Conservation (phyloP, 129 eudicot genomes). For the Smallanthus sonchifolius region DNA sequence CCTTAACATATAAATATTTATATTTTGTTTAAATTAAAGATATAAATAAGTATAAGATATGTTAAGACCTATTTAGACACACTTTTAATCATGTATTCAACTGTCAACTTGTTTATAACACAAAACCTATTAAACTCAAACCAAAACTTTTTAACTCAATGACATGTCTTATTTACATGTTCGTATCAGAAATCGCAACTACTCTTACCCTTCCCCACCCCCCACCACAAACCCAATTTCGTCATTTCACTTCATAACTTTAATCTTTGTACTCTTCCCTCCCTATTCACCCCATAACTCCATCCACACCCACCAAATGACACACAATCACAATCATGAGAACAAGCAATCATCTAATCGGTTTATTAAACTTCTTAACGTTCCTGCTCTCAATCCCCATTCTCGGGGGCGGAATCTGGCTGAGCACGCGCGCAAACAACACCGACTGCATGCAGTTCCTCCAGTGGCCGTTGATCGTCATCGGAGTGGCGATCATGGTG, state of each 20-base stretch:
- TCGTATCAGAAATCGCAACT: too few species aligned
- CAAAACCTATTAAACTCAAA: too few species aligned
- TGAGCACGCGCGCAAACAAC: slow-evolving; percentile 80
- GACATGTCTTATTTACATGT: too few species aligned
- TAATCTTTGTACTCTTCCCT: slow-evolving; percentile 31
- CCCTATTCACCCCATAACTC: not conserved
- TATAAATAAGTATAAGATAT: too few species aligned
- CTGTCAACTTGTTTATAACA: too few species aligned
- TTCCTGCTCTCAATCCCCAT: slow-evolving; percentile 79
- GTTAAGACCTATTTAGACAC: too few species aligned
- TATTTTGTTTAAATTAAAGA: too few species aligned
- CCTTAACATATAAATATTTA: too few species aligned
- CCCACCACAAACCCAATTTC: slow-evolving; percentile 5
- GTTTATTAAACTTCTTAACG: slow-evolving; percentile 70
- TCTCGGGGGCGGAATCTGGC: slow-evolving; percentile 92
- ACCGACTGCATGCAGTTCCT: slow-evolving; percentile 78
- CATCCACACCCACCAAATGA: not conserved
- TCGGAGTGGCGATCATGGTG: slow-evolving; percentile 71
- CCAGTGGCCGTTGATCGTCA: slow-evolving; percentile 84
- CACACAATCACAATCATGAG: slow-evolving; percentile 40
- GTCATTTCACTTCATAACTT: slow-evolving; percentile 23
- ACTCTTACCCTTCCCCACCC: not conserved
- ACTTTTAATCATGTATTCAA: too few species aligned
- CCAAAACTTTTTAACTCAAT: too few species aligned
- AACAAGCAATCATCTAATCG: slow-evolving; percentile 76